Evolutionary conservation across 192 early-diverging fungal species (phyloP), one percentile per base, ranked within the genome.

Genomic region (Umbelopsis sp.): DNA sequence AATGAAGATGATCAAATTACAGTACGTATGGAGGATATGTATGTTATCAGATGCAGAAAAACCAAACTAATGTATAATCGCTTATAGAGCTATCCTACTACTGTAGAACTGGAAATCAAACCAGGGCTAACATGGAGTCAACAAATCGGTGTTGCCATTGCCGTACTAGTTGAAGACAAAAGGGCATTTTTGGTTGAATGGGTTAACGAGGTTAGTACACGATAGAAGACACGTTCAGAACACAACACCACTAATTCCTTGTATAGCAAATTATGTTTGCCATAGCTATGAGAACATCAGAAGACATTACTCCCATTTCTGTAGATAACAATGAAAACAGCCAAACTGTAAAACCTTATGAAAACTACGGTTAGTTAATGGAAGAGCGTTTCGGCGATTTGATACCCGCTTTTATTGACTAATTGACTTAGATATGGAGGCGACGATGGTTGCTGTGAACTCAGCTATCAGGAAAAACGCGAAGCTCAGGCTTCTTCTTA

Each of bases 81-180:
- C 8, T 25, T 29, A 32, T 21, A 70, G 68, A 70, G 29, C 68
- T 53, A 24, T 41, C 47, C 34, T 21, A 53, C 44, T 41, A 53
- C 32, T 4, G 56, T 66, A 11, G 77, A 80, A 47, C 65, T 78
- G 3, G 36, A 80, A 26, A 71, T 84, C 11, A 75, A 79, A 45
- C 71, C 75, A 1, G 52, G 65, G 7, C 72, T 80, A 9, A 62
- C 80, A 17, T 82, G 82, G 74, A 68, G 49, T 12, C 77, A 87
- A 50, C 80, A 87, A 71, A 73, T 89, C n/a, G 74, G 78, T 21
- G 82, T 87, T 51, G 81, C 76, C 0, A 84, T 89, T 1, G 69
- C 76, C 16, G 71, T 81, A 11, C 74, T 89, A 26, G 26, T 78
- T 12, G 81, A 84, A 51, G 76, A 80, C 11, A 77, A 81, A 7